Evolutionary conservation across 768 basidiomycete species (phyloP).

Genomic region (Amanita exitialis): DNA sequence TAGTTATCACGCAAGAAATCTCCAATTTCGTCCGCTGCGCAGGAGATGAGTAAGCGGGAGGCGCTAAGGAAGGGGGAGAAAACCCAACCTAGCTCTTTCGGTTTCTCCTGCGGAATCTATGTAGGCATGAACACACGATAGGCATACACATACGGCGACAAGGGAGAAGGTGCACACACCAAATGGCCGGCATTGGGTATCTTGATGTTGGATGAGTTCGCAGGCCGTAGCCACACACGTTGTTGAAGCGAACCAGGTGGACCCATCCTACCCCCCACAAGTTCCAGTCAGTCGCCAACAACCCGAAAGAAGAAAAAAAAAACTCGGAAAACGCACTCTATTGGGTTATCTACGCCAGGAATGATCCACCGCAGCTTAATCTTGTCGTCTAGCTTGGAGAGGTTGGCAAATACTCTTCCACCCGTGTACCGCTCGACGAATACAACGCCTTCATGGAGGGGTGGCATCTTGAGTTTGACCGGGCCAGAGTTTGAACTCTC

Average conservation of each 20-base stretch:
- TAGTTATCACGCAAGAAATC: background rate
- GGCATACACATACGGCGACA: background rate
- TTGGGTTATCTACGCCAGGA: slow-evolving; percentile 29
- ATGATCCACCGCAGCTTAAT: slow-evolving; percentile 48
- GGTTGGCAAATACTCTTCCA: slow-evolving; percentile 30
- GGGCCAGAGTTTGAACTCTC: slow-evolving; percentile 6
- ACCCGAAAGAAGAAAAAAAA: background rate
- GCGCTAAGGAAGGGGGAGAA: background rate
- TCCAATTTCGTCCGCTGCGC: background rate
- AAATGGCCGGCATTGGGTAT: slow-evolving; percentile 34
- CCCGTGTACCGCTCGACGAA: slow-evolving; percentile 40
- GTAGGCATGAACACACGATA: too few species aligned
- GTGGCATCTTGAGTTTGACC: slow-evolving; percentile 55
- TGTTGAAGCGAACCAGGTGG: slow-evolving; percentile 20
- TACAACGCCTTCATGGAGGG: slow-evolving; percentile 51
- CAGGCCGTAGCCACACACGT: slow-evolving; percentile 33
- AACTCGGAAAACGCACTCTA: slow-evolving; percentile 18
- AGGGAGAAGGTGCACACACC: slow-evolving; percentile 16
- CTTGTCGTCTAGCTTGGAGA: slow-evolving; percentile 35
- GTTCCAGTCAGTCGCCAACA: background rate
- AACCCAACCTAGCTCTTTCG: slow-evolving; percentile 17
- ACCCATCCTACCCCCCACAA: slow-evolving; percentile 18
- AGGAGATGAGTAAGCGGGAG: background rate
- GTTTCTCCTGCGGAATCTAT: slow-evolving; percentile 33
- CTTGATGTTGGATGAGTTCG: slow-evolving; percentile 30